Conservation (phyloP, 2,329 filamentous ascomycete genomes). For the Botrytis galanthina region DNA sequence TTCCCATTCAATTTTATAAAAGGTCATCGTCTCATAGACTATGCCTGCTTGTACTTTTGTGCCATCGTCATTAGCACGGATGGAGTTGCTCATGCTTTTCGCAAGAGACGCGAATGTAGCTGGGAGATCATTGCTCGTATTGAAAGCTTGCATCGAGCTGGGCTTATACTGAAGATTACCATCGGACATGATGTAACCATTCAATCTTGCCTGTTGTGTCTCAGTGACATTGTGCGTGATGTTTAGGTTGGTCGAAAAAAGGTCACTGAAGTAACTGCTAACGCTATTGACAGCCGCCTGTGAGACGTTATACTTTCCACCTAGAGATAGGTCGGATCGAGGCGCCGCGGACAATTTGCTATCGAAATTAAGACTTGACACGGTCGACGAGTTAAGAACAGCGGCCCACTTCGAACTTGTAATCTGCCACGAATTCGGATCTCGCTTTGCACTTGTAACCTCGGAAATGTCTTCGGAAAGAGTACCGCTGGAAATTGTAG, state of each 20-base stretch:
- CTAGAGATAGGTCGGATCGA: slow-evolving; percentile 1
- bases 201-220: slow-evolving; percentile 12
- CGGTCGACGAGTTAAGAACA: slow-evolving; percentile 5
- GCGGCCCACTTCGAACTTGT: slow-evolving; percentile 6
- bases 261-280: not conserved
- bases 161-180: slow-evolving; percentile 3
- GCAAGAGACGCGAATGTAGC: slow-evolving; percentile 8
- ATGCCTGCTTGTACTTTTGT: not conserved
- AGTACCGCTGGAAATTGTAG: not conserved
- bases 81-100: slow-evolving; percentile 14
- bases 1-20: slow-evolving; percentile 1
- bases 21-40: not conserved
- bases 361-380: slow-evolving; percentile 8
- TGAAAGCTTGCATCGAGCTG: slow-evolving; percentile 10
- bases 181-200: slow-evolving; percentile 11
- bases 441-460: not conserved
- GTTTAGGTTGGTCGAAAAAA: not conserved
- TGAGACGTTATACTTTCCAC: slow-evolving; percentile 6
- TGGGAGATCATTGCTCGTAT: slow-evolving; percentile 2
- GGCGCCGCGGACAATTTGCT: slow-evolving; percentile 3
- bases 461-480: slow-evolving; percentile 3
- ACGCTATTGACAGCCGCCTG: not conserved
- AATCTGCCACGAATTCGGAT: slow-evolving; percentile 11
- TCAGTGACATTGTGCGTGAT: slow-evolving; percentile 3
- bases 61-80: slow-evolving; percentile 1